Evolutionary conservation across 2,329 filamentous ascomycete genomes (phyloP).

Genomic region (Ophiostoma australiae): DNA sequence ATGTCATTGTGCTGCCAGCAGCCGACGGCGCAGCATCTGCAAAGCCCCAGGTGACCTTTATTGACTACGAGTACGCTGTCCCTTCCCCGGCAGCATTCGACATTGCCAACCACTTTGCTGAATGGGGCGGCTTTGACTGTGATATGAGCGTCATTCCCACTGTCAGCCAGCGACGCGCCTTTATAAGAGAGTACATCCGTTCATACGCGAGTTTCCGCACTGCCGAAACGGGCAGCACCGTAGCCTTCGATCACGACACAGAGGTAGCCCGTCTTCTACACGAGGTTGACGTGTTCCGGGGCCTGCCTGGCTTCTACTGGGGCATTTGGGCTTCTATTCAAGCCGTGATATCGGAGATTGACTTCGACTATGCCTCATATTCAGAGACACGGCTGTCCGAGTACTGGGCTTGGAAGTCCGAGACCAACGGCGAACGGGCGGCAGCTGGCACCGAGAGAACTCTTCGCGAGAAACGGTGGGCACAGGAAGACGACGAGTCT

Average conservation of each 20-base stretch:
- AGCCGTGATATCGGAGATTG: constrained; percentile 86
- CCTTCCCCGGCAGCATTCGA: constrained; percentile 94
- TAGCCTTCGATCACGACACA: constrained; percentile 47
- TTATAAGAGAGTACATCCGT: constrained; percentile 76
- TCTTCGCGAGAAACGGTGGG: constrained; percentile 76
- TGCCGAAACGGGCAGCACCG: constrained; percentile 30
- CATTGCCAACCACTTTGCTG: constrained; percentile 94
- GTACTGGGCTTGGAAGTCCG: constrained; percentile 87
- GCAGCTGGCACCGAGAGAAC: constrained; percentile 56
- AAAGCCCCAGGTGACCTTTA: constrained; percentile 62
- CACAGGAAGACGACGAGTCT: constrained; percentile 41
- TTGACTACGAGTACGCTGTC: constrained; percentile 97
- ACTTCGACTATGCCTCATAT: constrained; percentile 93
- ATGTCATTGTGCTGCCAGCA: constrained; percentile 71
- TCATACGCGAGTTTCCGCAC: constrained; percentile 59
- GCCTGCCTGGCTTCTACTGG: constrained; percentile 84
- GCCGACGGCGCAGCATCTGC: neutral
- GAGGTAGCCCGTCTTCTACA: constrained; percentile 65
- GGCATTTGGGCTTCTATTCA: constrained; percentile 96
- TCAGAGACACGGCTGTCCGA: constrained; percentile 81
- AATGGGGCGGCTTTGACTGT: constrained; percentile 97
- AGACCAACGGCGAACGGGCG: constrained; percentile 58
- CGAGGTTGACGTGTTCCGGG: constrained; percentile 83
- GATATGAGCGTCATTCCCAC: constrained; percentile 82
- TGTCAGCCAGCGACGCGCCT: constrained; percentile 67